Base-by-base conservation (phyloP, 495 filamentous ascomycete genomes). In the Cercophora samala region DNA sequence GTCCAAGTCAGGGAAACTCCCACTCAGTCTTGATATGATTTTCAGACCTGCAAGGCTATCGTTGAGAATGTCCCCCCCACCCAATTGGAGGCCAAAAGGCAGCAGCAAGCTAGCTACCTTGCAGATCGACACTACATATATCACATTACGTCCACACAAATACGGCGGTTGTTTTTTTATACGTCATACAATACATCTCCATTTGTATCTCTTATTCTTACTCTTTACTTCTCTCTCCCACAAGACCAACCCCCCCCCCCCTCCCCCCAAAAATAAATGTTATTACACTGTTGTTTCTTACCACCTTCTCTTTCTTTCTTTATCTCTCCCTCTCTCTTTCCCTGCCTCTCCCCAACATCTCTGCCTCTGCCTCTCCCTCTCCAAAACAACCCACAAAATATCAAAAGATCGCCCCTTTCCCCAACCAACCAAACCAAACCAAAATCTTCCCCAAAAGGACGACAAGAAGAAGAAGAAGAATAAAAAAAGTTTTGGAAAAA, bases 291-390 rank as follows among this genome's bases (percentile, higher is more conserved):
- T n/a, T n/a, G n/a, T n/a, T n/a, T n/a, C n/a, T n/a, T n/a, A n/a
- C n/a, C n/a, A n/a, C n/a, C n/a, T 54, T 54, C 29, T 23, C 42
- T 65, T 52, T 37, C 59, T 60, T 32, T 52, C 46, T 66, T 29
- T 60, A 18, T 32, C 56, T 62, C 19, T 61, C 59, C n/a, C 59
- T 42, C 59, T 19, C 59, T 61, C 24, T 32, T 17, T 61, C 59
- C 37, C 32, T 46, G 2, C 5, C 5, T 56, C 22, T 11, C 22
- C 17, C 5, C 54, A 21, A 9, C 22, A 21, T 19, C 6, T 21
- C 54, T 21, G 4, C 22, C 54, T n/a, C n/a, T n/a, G n/a, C n/a
- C n/a, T n/a, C 25, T 21, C 17, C 58, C 17, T 13, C 5, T 4
- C 53, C 53, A 0, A 19, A 2, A 56, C 52, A 54, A 54, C 17